A percentile compares a stretch with the other conserved stretches of the same genome.
phyloP scores from a whole-genome alignment of 2,329 filamentous ascomycete species.

The Alternaria alternata region DNA sequence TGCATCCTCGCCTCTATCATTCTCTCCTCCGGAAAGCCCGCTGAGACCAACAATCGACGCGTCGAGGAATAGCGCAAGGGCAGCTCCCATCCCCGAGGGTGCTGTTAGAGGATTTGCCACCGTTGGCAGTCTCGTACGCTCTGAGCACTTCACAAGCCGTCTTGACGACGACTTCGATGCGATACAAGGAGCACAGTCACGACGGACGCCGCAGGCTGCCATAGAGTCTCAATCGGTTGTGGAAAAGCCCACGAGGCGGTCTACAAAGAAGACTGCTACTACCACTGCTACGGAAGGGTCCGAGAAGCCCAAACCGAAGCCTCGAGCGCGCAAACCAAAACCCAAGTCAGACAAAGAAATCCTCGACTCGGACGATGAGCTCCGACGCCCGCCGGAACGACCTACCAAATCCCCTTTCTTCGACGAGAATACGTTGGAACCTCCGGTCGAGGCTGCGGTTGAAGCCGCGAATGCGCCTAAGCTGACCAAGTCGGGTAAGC shows the following conservation, averaged over 20 bases:
- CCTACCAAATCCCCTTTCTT: conserved; percentile 36
- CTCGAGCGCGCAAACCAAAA: conserved; percentile 39
- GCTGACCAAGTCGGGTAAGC: conserved; percentile 35
- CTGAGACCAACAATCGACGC: conserved; percentile 27
- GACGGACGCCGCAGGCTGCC: conserved; percentile 2
- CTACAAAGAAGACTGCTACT: conserved; percentile 17
- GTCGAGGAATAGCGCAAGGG: conserved; percentile 40
- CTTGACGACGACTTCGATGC: conserved; percentile 19
- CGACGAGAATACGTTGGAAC: conserved; percentile 12
- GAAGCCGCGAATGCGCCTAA: conserved; percentile 17
- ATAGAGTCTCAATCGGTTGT: neutral
- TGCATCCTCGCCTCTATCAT: conserved; percentile 31
- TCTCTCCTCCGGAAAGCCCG: conserved; percentile 33
- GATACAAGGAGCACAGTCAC: conserved; percentile 13
- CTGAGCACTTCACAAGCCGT: conserved; percentile 36
- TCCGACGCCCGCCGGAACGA: conserved; percentile 17
- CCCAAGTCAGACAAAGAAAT: conserved; percentile 30
- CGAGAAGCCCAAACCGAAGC: conserved; percentile 35
- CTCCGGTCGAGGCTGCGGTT: conserved; percentile 7
- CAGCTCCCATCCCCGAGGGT: conserved; percentile 35
- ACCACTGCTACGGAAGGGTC: conserved; percentile 7
- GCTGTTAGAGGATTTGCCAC: conserved; percentile 45
- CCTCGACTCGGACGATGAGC: conserved; percentile 24
- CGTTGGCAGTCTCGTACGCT: conserved; percentile 43
- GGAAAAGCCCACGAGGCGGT: conserved; percentile 30